Conservation (phyloP, 495 filamentous ascomycete species). For the Staphylotrichum longicolle region DNA sequence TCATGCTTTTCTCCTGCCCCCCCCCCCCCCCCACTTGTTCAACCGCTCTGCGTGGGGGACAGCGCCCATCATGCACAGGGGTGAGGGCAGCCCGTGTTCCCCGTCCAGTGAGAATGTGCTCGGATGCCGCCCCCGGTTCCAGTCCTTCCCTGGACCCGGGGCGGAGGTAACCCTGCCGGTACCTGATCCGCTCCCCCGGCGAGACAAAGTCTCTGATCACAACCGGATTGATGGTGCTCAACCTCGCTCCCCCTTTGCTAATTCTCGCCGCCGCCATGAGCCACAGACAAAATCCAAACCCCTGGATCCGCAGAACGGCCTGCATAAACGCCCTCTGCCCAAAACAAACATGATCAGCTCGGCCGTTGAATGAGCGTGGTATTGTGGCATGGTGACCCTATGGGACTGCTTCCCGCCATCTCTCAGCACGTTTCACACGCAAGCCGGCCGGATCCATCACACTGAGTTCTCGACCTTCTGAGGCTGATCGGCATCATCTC, state of each 20-base stretch:
- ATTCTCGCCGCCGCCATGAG: too few relatives aligned
- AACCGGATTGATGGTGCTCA: background rate
- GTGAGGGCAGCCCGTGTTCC: too few relatives aligned
- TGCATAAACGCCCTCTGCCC: background rate
- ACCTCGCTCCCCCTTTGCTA: too few relatives aligned
- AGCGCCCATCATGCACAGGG: too few relatives aligned
- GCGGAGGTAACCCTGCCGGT: background rate
- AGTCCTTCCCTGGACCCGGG: background rate
- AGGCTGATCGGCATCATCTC: constrained; percentile 6
- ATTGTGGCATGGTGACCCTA: background rate
- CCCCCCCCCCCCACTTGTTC: too few relatives aligned
- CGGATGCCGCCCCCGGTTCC: too few relatives aligned
- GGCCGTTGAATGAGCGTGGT: background rate
- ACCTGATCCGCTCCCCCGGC: too few relatives aligned
- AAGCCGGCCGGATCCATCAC: background rate
- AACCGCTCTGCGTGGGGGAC: too few relatives aligned
- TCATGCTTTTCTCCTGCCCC: too few relatives aligned
- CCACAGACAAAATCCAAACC: background rate
- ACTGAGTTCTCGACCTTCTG: background rate
- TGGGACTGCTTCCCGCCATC: background rate
- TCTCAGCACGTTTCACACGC: background rate
- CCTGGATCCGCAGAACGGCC: background rate
- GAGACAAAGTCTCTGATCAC: background rate
- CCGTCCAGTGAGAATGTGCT: too few relatives aligned
- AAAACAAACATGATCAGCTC: constrained; percentile 6